A percentile compares a stretch with the other conserved stretches of the same genome.
Evolutionary conservation across 2,329 filamentous ascomycete species (phyloP).

Genomic region (Neofusicoccum laricinum): DNA sequence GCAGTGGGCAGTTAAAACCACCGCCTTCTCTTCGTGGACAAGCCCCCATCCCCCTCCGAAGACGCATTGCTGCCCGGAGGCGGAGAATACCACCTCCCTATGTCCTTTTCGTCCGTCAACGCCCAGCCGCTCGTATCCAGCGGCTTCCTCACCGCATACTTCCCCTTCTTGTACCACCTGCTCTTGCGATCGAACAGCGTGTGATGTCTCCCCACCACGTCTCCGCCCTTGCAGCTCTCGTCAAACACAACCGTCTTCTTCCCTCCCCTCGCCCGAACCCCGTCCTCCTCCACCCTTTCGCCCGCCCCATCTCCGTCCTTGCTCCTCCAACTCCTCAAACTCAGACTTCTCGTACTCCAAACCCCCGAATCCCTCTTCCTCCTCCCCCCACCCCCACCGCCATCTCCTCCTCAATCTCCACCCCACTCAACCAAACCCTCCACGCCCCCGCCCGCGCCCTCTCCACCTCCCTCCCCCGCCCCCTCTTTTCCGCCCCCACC

Average conservation of each 20-base stretch:
- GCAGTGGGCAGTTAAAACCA: not conserved
- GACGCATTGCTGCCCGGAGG: too few relatives aligned
- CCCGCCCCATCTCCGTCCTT: too few relatives aligned
- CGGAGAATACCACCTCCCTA: not conserved
- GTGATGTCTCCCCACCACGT: not conserved
- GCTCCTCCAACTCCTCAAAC: not conserved
- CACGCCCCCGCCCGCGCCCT: not conserved
- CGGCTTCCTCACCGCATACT: not conserved
- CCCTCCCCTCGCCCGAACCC: not conserved
- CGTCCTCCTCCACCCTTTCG: not conserved
- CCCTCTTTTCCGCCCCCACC: not conserved
- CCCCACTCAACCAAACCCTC: too few relatives aligned
- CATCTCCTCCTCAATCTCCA: not conserved
- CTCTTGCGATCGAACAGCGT: not conserved
- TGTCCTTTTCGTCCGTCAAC: not conserved
- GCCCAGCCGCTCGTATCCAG: not conserved
- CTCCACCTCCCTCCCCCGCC: not conserved
- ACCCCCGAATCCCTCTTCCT: not conserved
- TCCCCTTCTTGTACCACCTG: not conserved
- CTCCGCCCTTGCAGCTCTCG: not conserved
- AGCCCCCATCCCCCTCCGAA: not conserved
- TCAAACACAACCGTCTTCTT: not conserved
- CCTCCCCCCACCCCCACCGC: not conserved
- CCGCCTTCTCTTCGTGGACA: not conserved
- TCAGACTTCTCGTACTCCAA: not conserved